These are phyloP conservation scores for Cymbidium sinense DNA, from an alignment of 106 monocot species.

Conservation along the genomic window DNA sequence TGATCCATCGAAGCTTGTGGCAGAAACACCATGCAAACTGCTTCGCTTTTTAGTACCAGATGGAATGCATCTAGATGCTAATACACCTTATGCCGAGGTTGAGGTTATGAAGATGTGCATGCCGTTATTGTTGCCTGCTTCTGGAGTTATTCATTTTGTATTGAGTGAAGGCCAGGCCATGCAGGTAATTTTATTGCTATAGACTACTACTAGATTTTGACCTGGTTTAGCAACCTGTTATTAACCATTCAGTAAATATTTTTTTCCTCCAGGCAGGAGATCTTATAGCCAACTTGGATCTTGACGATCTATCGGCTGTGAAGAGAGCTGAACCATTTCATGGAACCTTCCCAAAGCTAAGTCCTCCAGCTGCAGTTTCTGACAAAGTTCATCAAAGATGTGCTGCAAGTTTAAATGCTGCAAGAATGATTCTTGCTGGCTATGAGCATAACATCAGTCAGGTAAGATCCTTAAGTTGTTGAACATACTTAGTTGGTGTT, in stretches of 20 bases:
- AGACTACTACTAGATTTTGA: neutral
- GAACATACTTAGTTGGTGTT: neutral
- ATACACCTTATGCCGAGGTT: slow-evolving; percentile 91
- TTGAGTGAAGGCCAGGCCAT: slow-evolving; percentile 94
- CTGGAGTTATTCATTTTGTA: slow-evolving; percentile 85
- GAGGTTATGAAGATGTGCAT: slow-evolving; percentile 99
- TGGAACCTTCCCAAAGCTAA: slow-evolving; percentile 69
- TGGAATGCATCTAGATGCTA: slow-evolving; percentile 79
- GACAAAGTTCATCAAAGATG: slow-evolving; percentile 92
- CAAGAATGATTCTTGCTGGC: slow-evolving; percentile 95
- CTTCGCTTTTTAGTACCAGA: slow-evolving; percentile 88
- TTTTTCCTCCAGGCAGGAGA: slow-evolving; percentile 63
- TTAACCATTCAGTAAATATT: neutral
- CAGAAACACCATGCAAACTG: slow-evolving; percentile 98
- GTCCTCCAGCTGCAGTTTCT: slow-evolving; percentile 86
- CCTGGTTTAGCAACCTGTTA: neutral
- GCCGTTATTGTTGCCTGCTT: slow-evolving; percentile 94
- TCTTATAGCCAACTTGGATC: slow-evolving; percentile 83
- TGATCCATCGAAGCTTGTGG: slow-evolving; percentile 93
- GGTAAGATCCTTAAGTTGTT: slow-evolving; percentile 15
- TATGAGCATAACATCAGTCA: slow-evolving; percentile 87
- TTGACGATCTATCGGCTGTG: slow-evolving; percentile 92
- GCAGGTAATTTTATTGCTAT: slow-evolving; percentile 47
- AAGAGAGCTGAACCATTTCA: slow-evolving; percentile 89
- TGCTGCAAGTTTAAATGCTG: slow-evolving; percentile 73